Evolutionary conservation across 306 rosid species (phyloP).

Genomic region (Prunus fruticosa): DNA sequence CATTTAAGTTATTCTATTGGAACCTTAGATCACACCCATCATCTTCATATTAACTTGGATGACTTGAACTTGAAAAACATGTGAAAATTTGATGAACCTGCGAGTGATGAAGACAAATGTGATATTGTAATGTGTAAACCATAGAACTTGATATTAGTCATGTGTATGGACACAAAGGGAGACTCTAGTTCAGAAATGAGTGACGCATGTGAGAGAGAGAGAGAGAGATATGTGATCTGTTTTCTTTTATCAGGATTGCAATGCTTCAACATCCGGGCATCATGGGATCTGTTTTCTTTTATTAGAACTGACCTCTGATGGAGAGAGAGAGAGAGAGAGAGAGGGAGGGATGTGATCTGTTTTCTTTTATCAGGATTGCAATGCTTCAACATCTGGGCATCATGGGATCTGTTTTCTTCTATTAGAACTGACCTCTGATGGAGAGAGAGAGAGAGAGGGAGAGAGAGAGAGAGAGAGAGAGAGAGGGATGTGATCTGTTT

Average conservation of each 20-base stretch:
- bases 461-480: too few species aligned
- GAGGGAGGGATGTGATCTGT: not conserved
- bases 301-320: too few species aligned
- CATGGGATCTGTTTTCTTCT: not conserved
- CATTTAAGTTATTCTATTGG: not conserved
- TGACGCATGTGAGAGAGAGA: too few species aligned
- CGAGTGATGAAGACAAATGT: not conserved
- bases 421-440: too few species aligned
- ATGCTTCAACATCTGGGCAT: not conserved
- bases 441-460: too few species aligned
- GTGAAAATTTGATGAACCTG: not conserved
- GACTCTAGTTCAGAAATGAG: not conserved
- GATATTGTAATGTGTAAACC: constrained; percentile 2
- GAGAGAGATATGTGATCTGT: not conserved
- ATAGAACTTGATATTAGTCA: not conserved
- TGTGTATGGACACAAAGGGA: too few species aligned
- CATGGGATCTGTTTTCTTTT: not conserved
- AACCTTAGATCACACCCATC: not conserved
- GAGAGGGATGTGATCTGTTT: not conserved
- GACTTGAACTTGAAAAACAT: not conserved
- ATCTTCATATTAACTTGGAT: not conserved
- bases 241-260: not conserved
- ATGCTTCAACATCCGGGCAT: not conserved
- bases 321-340: too few species aligned
- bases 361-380: not conserved